phyloP scores from a whole-genome alignment of 2,329 filamentous ascomycete species.

The Exophiala xenobiotica region DNA sequence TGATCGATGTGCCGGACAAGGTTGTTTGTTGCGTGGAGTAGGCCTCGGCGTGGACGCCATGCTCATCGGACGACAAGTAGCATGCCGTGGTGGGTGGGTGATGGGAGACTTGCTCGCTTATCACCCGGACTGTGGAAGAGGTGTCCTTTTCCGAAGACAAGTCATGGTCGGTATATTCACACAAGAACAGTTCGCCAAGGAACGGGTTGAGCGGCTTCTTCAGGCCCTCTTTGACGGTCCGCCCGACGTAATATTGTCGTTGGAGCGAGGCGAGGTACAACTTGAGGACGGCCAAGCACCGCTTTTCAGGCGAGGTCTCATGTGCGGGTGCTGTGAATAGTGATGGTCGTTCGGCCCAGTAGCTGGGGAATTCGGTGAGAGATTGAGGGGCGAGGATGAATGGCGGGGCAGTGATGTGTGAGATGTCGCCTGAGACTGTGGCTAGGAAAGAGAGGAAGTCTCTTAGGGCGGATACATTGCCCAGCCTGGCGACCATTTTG shows the following conservation, averaged over 20 bases:
- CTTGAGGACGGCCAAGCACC: constrained; percentile 81
- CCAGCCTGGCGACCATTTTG: constrained; percentile 24
- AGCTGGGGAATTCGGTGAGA: constrained; percentile 47
- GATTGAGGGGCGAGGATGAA: constrained; percentile 30
- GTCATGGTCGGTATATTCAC: constrained; percentile 24
- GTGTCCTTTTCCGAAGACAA: constrained; percentile 19
- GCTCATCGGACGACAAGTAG: constrained; percentile 26
- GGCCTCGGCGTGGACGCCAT: constrained; percentile 26
- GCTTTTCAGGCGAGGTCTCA: constrained; percentile 76
- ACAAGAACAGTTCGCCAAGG: constrained; percentile 31
- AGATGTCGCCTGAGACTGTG: constrained; percentile 78
- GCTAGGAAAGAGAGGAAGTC: constrained; percentile 60
- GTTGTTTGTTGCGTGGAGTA: constrained; percentile 27
- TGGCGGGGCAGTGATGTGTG: constrained; percentile 68
- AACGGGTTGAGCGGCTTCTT: constrained; percentile 32
- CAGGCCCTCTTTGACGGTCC: constrained; percentile 25
- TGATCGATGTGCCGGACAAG: constrained; percentile 24
- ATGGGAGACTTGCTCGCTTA: constrained; percentile 30
- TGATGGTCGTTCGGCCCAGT: constrained; percentile 76
- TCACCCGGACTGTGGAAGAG: constrained; percentile 23
- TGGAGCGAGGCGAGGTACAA: constrained; percentile 95
- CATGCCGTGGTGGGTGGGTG: constrained; percentile 32
- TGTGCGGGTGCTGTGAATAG: constrained; percentile 79
- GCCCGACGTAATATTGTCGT: constrained; percentile 62
- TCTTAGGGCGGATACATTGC: constrained; percentile 30